Evolutionary conservation across 768 basidiomycete genomes (phyloP).

Genomic region (Podaxis sp.): DNA sequence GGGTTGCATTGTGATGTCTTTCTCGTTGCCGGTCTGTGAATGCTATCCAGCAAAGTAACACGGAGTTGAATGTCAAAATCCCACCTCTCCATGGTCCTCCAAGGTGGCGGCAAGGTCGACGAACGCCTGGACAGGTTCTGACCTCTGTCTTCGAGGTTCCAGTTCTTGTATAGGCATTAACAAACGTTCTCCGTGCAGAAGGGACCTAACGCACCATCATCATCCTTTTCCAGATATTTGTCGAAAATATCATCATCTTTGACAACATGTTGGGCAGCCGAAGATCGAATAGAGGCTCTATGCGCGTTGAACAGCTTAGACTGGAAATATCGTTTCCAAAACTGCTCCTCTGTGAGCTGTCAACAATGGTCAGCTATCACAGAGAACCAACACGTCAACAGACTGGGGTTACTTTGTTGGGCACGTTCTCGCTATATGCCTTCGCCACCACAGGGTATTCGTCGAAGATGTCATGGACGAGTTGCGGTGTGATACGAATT

Average conservation of each 20-base stretch:
- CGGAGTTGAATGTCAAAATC: background rate
- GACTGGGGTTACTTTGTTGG: slow-evolving; percentile 59
- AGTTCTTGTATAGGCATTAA: slow-evolving; percentile 46
- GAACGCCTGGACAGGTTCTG: slow-evolving; percentile 71
- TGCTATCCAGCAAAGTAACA: slow-evolving; percentile 1
- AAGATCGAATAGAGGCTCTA: slow-evolving; percentile 87
- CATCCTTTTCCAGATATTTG: slow-evolving; percentile 93
- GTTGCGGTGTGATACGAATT: slow-evolving; percentile 86
- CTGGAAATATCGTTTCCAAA: slow-evolving; percentile 97
- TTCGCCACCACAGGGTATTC: slow-evolving; percentile 94
- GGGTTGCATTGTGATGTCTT: slow-evolving; percentile 94
- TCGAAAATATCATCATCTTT: slow-evolving; percentile 95
- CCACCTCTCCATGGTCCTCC: slow-evolving; percentile 89
- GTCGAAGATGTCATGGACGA: slow-evolving; percentile 95
- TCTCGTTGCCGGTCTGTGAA: slow-evolving; percentile 81
- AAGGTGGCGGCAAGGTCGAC: slow-evolving; percentile 85
- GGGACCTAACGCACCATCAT: slow-evolving; percentile 67
- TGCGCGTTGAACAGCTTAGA: slow-evolving; percentile 95
- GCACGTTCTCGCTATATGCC: slow-evolving; percentile 92
- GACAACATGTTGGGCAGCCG: slow-evolving; percentile 79
- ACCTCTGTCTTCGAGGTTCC: slow-evolving; percentile 70
- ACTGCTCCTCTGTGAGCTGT: slow-evolving; percentile 86
- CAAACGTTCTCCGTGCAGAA: slow-evolving; percentile 1
- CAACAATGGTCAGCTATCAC: slow-evolving; percentile 7
- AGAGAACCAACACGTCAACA: slow-evolving; percentile 15